Base-by-base conservation (phyloP, 1,139 yeast species). In the Kurtzmaniella natalensis region DNA sequence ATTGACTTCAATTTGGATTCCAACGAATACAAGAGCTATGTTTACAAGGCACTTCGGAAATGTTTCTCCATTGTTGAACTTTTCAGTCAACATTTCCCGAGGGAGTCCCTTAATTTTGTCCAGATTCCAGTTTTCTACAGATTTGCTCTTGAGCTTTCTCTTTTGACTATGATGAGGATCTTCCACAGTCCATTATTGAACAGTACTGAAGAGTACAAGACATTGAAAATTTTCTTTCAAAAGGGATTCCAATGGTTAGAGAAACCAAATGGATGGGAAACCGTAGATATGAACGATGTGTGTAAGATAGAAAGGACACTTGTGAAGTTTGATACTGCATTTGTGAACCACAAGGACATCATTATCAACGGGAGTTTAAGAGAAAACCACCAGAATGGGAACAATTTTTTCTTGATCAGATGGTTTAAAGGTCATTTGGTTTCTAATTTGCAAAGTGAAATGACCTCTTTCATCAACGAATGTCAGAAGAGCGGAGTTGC, bases 61-160 rank as follows among this genome's bases (percentile, higher is more conserved):
- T 64, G 72, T 44, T 51, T 53, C 35, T 35, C 38, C 3, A 51
- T 66, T 20, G 48, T 62, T 21, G 48, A 49, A 14, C 38, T 57
- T 19, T 55, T 54, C 30, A 44, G 48, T 21, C 31, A 32, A 15
- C 57, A 57, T 23, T 57, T 63, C 37, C 41, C 26, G 41, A 4
- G 46, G 47, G 31, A n/a, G n/a, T 36, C 46, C 7, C 36, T 42
- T 13, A 53, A 51, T 41, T 56, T 57, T 36, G 55, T 55, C 37
- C 69, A 58, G 42, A 44, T 68, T 13, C 73, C 74, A 2, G 52
- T 69, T 19, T 71, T 66, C 44, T 66, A 57, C 44, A 61, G 59
- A 34, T 65, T 67, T 40, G 59, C 68, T 8, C 43, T 68, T 20
- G 72, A 67, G 36, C 51, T 63, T 36, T 57, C 59, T 2, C 40